Percentiles rank a stretch among this genome's conserved stretches.
phyloP scores from a whole-genome alignment of 2,329 filamentous ascomycete genomes.

The Fusarium chuoi region DNA sequence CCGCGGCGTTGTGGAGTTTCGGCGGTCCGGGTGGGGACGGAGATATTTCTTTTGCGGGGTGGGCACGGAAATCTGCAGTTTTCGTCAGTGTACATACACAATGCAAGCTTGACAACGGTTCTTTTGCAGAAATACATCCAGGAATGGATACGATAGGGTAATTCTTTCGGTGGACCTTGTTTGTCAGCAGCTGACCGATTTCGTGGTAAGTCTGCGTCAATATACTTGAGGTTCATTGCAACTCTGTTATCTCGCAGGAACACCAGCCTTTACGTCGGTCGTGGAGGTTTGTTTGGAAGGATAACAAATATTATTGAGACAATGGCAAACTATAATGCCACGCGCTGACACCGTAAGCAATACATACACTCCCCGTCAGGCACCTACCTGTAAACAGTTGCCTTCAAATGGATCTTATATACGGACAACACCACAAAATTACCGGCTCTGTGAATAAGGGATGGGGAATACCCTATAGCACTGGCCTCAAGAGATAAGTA shows the following conservation, averaged over 20 bases:
- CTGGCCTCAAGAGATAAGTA: background rate
- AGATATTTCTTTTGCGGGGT: background rate
- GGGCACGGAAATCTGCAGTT: conserved; percentile 16
- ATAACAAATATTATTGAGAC: background rate
- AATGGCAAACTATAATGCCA: conserved; percentile 9
- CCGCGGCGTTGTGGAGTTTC: conserved; percentile 39
- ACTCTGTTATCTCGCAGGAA: background rate
- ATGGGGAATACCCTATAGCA: conserved; percentile 3
- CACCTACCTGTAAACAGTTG: background rate
- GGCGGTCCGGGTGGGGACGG: conserved; percentile 35
- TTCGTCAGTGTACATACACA: background rate
- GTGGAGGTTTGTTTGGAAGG: background rate
- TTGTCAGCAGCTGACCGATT: conserved; percentile 31
- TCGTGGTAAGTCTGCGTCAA: background rate
- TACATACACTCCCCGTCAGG: background rate
- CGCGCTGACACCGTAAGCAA: background rate
- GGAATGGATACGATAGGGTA: conserved; percentile 15
- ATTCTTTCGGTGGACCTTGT: background rate
- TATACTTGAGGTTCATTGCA: conserved; percentile 6
- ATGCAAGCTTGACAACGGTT: conserved; percentile 13
- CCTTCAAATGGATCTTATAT: background rate
- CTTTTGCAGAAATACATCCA: conserved; percentile 15
- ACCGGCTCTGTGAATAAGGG: background rate
- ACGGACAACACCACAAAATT: background rate
- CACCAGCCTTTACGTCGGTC: background rate